phyloP scores from a whole-genome alignment of 176 grass and related monocot genomes.

The Hyparrhenia diplandra region DNA sequence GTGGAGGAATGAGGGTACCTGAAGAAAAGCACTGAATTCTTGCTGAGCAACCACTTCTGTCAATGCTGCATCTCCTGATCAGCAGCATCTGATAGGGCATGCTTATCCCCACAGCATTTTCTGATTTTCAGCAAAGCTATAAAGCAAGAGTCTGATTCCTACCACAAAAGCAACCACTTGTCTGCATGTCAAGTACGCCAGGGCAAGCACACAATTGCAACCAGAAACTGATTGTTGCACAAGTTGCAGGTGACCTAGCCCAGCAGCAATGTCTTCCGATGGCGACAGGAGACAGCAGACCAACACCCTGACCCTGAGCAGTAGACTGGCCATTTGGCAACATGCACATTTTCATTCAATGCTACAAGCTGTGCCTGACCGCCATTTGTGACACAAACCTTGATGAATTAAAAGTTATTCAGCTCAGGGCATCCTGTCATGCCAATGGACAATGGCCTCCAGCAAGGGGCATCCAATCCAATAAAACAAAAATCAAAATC shows the following conservation, averaged over 20 bases:
- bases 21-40: slow-evolving; percentile 1
- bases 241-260: slow-evolving; percentile 11
- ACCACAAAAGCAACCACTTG: not conserved
- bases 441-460: not conserved
- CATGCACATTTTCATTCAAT: no score
- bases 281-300: not conserved
- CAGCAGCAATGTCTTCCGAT: not conserved
- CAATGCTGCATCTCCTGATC: not conserved
- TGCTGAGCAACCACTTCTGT: not conserved
- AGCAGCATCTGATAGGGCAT: no score
- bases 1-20: slow-evolving; percentile 15
- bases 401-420: not conserved
- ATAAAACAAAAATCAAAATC: not conserved
- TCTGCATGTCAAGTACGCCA: not conserved
- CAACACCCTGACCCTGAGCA: not conserved
- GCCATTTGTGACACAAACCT: not conserved
- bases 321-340: not conserved
- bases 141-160: not conserved
- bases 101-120: not conserved
- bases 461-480: not conserved
- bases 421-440: not conserved
- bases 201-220: not conserved
- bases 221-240: no score
- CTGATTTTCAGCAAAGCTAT: not conserved
- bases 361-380: not conserved